Evolutionary conservation across 345 rosid species (phyloP).

Genomic region (thale cress (Arabidopsis thaliana)): DNA sequence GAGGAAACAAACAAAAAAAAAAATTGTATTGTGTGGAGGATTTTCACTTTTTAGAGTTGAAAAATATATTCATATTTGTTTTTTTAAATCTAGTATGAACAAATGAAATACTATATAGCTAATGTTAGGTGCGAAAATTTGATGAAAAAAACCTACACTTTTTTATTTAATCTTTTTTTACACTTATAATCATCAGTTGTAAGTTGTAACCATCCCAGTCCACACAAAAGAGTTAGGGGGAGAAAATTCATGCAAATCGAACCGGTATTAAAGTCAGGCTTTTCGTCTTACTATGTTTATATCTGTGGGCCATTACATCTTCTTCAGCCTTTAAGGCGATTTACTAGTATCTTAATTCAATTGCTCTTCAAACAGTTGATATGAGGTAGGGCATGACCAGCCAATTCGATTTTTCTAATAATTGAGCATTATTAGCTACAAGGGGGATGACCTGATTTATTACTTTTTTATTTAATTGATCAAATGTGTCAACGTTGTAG

Average conservation of each 20-base stretch:
- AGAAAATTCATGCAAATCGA: background rate
- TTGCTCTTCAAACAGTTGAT: background rate
- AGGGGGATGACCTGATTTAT: background rate
- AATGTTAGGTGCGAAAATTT: no score
- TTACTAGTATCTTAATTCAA: background rate
- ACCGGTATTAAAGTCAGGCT: background rate
- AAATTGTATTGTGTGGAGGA: no score
- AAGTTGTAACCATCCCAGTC: no score
- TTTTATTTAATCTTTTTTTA: no score
- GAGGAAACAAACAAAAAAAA: no score
- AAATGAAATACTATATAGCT: no score
- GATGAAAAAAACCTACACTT: no score
- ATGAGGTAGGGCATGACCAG: slow-evolving; percentile 11
- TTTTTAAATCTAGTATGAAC: no score
- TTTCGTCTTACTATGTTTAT: background rate
- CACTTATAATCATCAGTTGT: no score
- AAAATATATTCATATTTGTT: no score
- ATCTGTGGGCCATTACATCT: slow-evolving; percentile 11
- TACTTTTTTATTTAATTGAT: background rate
- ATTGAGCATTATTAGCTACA: background rate
- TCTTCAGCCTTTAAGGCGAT: background rate
- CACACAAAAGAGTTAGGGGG: background rate
- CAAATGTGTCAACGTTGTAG: slow-evolving; percentile 13
- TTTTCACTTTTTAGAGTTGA: no score
- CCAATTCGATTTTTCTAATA: background rate